Conservation (phyloP, 169 alveolate genomes). For the Eimeria zaria region DNA sequence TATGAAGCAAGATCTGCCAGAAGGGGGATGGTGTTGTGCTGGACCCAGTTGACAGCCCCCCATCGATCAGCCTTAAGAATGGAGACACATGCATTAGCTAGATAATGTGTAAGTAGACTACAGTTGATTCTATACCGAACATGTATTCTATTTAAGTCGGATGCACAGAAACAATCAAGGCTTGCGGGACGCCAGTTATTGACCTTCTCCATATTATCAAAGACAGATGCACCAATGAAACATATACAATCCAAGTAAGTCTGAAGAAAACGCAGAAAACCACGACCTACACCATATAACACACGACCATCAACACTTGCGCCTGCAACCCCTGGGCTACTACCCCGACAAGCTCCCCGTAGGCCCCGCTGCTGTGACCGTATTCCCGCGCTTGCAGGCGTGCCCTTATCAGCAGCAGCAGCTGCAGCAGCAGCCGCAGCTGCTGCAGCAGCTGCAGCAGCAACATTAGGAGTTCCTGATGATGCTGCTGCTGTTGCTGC, state of each 20-base stretch:
- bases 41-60: slow-evolving; percentile 50
- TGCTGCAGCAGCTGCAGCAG: neutral
- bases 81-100: slow-evolving; percentile 63
- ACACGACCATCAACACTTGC: neutral
- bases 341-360: neutral
- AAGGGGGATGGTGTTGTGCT: slow-evolving; percentile 22
- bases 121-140: slow-evolving; percentile 69
- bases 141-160: slow-evolving; percentile 35
- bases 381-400: too few species aligned
- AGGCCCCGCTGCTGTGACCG: neutral
- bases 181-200: slow-evolving; percentile 72
- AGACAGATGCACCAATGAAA: slow-evolving; percentile 60
- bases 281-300: neutral
- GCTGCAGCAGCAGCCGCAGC: neutral
- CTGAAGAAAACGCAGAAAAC: slow-evolving; percentile 69
- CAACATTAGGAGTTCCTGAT: neutral
- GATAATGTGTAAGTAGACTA: slow-evolving; percentile 67
- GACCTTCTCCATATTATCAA: slow-evolving; percentile 52
- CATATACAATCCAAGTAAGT: slow-evolving; percentile 45
- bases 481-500: too few species aligned
- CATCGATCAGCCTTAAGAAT: slow-evolving; percentile 62
- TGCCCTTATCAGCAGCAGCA: neutral
- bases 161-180: slow-evolving; percentile 76
- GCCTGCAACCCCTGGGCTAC: neutral
- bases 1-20: slow-evolving; percentile 20